Percentiles rank a stretch among this genome's conserved stretches.
phyloP scores from a whole-genome alignment of 2,329 filamentous ascomycete genomes.

The Neofusicoccum sp. region DNA sequence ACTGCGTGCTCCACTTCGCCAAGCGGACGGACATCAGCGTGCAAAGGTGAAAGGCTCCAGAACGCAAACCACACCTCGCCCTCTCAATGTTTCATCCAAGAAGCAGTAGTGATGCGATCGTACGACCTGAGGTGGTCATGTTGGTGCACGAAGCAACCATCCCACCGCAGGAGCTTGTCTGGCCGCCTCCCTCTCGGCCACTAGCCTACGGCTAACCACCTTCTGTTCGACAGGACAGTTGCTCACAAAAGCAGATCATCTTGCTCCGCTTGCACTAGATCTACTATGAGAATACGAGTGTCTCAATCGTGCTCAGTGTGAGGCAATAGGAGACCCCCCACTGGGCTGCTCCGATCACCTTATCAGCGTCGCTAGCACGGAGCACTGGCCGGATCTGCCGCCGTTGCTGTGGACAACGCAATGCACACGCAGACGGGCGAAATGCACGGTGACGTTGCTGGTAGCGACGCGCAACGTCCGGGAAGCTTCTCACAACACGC shows the following conservation, averaged over 20 bases:
- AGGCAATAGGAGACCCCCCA: not conserved
- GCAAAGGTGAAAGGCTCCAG: not conserved
- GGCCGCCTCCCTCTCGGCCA: not conserved
- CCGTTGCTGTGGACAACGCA: constrained; percentile 9
- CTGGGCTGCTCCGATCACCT: not conserved
- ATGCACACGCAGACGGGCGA: not conserved
- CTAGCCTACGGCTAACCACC: not conserved
- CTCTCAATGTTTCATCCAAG: not conserved
- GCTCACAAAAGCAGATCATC: not conserved
- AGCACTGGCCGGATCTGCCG: constrained; percentile 3
- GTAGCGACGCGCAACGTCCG: too few species aligned
- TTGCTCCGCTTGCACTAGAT: not conserved
- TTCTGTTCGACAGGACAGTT: not conserved
- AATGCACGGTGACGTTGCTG: not conserved
- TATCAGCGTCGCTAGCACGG: not conserved
- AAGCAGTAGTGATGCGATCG: not conserved
- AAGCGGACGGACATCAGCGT: not conserved
- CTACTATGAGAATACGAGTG: not conserved
- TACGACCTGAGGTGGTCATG: not conserved
- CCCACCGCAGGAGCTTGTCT: not conserved
- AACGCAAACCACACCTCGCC: not conserved
- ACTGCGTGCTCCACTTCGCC: not conserved
- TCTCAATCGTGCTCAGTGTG: not conserved
- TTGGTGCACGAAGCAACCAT: not conserved
- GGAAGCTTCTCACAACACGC: not conserved